phyloP scores from a whole-genome alignment of 352 stramenopile genomes.

The Pythium aristosporum region DNA sequence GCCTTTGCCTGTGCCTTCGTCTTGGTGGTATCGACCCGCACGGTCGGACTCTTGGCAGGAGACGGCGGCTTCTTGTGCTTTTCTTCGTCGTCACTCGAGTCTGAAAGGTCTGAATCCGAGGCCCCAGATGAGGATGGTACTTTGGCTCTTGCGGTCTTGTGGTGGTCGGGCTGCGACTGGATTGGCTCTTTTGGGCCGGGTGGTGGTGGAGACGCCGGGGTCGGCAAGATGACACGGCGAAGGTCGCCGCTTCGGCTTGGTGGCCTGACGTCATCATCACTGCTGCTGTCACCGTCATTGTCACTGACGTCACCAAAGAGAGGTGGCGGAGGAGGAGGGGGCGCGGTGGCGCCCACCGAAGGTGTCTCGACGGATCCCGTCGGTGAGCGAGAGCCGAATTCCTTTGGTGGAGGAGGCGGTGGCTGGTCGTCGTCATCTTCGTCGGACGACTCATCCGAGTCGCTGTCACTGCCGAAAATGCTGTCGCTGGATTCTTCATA shows the following conservation, averaged over 20 bases:
- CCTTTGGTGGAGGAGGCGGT: constrained; percentile 16
- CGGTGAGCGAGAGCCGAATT: constrained; percentile 7
- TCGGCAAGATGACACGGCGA: constrained; percentile 25
- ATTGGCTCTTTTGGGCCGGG: not conserved
- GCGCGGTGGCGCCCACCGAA: not conserved
- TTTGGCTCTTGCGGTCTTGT: not conserved
- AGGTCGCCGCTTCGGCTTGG: constrained; percentile 12
- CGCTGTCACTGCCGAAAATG: constrained; percentile 79
- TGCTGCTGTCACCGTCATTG: constrained; percentile 48
- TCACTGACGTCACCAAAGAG: constrained; percentile 41
- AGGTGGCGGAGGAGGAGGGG: constrained; percentile 30
- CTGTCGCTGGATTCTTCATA: constrained; percentile 86
- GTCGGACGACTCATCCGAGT: constrained; percentile 51
- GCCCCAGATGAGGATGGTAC: constrained; percentile 9
- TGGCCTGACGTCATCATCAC: constrained; percentile 27
- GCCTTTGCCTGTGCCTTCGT: not conserved
- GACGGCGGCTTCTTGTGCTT: not conserved
- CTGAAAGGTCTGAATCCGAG: constrained; percentile 16
- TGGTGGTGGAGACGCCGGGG: constrained; percentile 8
- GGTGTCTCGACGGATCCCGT: constrained; percentile 4
- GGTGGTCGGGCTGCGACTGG: not conserved
- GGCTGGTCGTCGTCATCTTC: constrained; percentile 31
- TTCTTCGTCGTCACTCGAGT: constrained; percentile 7
- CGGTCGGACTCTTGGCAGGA: not conserved
- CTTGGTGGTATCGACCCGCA: not conserved